Base-by-base conservation (phyloP, 331 rosid genomes). In the Pyracantha coccinea region DNA sequence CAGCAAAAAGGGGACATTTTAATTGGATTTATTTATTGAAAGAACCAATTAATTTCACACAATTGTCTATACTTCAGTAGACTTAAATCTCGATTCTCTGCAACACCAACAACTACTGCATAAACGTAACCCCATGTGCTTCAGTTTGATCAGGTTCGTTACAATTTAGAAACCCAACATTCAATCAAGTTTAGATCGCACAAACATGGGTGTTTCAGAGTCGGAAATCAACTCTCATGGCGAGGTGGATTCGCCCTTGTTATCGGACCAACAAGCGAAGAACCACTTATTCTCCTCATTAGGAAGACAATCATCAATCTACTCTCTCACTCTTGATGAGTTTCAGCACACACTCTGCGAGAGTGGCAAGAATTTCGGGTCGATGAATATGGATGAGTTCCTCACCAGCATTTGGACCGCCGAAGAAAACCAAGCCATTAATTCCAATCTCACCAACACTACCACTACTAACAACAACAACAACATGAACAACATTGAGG, bases 311-410 rank as follows among this genome's bases (percentile, higher is more conserved):
- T 73, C 96, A 8, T 94, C 97, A 0, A 94, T 92, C 50, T 94
- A 92, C 71, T 87, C 98, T 0, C 97, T 94, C 64, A 94, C 98
- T 4, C 88, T 94, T 0, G 97, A 92, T 2, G 96, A 94, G 84
- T 92, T 94, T 63, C 98, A 94, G 54, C 88, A 91, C 66, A 76
- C 88, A 5, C 87, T 91, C 2, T 84, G 89, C 19, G 98, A 85
- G 58, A 82, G 73, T 1, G 89, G 97, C 27, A 94, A 88, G 86
- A 88, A 91, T 29, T 90, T 94, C 4, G 97, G 97, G 1, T 91
- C 95, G 23, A 94, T 94, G 96, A 94, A 94, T 85, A 94, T 94
- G 98, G 98, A 94, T 67, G 97, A 91, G 86, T 91, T 94, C 59
- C 92, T 94, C 31, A 87, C 78, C 28, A 89, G 93, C 75, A 88